phyloP scores from a whole-genome alignment of 139 green algal genomes.

The Chlamydomonas incerta region DNA sequence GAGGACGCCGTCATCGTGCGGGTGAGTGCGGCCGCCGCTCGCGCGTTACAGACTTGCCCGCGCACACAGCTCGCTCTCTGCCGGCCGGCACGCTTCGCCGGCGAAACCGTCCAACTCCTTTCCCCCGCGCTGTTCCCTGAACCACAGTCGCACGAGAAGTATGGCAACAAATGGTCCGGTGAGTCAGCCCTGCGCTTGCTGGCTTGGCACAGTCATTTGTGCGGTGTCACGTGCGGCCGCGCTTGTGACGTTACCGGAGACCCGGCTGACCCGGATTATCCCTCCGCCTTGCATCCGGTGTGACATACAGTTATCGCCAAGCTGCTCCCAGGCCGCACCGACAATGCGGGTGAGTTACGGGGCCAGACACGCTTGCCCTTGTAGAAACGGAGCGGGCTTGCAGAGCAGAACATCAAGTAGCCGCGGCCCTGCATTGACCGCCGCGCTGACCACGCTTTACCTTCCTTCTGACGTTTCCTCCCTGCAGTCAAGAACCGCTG shows the following conservation, averaged over 20 bases:
- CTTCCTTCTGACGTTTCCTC: background rate
- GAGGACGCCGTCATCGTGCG: slow-evolving; percentile 82
- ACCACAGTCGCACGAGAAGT: slow-evolving; percentile 56
- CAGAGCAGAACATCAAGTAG: too few species aligned
- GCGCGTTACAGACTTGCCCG: background rate
- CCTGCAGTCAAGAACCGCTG: slow-evolving; percentile 50
- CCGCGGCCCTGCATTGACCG: background rate
- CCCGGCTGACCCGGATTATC: too few species aligned
- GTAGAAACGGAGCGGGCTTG: too few species aligned
- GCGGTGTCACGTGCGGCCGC: too few species aligned
- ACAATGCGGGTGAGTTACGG: slow-evolving; percentile 61
- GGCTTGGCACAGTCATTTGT: too few species aligned
- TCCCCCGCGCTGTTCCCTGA: background rate
- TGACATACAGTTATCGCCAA: slow-evolving; percentile 62
- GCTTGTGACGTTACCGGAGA: too few species aligned
- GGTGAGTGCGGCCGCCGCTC: slow-evolving; percentile 13
- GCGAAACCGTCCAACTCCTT: too few species aligned
- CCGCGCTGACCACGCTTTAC: background rate
- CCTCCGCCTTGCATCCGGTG: too few species aligned
- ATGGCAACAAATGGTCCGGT: slow-evolving; percentile 65
- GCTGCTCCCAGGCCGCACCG: slow-evolving; percentile 66
- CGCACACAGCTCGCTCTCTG: background rate
- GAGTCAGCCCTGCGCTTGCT: too few species aligned
- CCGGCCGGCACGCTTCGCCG: too few species aligned
- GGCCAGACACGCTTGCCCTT: too few species aligned